A percentile compares a stretch with the other conserved stretches of the same genome.
Conservation (phyloP, 2,329 filamentous ascomycete species). For the Nemania serpens region DNA sequence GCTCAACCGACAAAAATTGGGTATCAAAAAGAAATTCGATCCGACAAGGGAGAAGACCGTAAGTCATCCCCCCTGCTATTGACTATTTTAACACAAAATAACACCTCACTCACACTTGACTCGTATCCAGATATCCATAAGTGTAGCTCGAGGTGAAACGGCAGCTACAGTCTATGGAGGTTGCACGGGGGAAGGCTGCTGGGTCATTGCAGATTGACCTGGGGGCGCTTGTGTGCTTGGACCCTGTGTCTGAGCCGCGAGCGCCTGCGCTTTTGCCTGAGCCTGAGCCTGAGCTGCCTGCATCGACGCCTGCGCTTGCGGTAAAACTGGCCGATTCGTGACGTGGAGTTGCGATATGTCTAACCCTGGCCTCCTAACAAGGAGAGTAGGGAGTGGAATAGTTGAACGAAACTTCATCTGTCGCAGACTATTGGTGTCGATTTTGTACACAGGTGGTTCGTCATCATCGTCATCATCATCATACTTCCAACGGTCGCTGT, state of each 20-base stretch:
- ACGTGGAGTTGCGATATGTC: slow-evolving; percentile 36
- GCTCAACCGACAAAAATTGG: slow-evolving; percentile 18
- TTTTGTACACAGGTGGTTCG: slow-evolving; percentile 72
- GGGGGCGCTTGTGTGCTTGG: slow-evolving; percentile 23
- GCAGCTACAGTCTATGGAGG: slow-evolving; percentile 11
- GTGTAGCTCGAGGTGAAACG: not conserved
- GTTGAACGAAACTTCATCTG: slow-evolving; percentile 66
- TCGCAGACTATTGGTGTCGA: slow-evolving; percentile 71
- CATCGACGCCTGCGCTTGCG: slow-evolving; percentile 29
- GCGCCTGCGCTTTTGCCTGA: slow-evolving; percentile 24
- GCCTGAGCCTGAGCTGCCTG: slow-evolving; percentile 27
- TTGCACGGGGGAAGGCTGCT: slow-evolving; percentile 18
- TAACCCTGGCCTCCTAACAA: slow-evolving; percentile 45
- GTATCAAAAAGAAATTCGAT: slow-evolving; percentile 29
- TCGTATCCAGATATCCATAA: not conserved
- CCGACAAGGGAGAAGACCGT: slow-evolving; percentile 9
- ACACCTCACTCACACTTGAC: not conserved
- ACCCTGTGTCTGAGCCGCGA: slow-evolving; percentile 25
- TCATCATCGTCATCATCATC: slow-evolving; percentile 80
- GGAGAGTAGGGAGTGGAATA: slow-evolving; percentile 55
- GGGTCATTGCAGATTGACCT: slow-evolving; percentile 10
- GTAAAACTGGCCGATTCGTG: slow-evolving; percentile 33
- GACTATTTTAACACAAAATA: not conserved
- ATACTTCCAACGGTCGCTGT: slow-evolving; percentile 79
- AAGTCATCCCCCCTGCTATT: not conserved